These are phyloP conservation scores for Daldinia bambusicola DNA, from an alignment of 495 filamentous ascomycete genomes.

Conservation along the genomic window DNA sequence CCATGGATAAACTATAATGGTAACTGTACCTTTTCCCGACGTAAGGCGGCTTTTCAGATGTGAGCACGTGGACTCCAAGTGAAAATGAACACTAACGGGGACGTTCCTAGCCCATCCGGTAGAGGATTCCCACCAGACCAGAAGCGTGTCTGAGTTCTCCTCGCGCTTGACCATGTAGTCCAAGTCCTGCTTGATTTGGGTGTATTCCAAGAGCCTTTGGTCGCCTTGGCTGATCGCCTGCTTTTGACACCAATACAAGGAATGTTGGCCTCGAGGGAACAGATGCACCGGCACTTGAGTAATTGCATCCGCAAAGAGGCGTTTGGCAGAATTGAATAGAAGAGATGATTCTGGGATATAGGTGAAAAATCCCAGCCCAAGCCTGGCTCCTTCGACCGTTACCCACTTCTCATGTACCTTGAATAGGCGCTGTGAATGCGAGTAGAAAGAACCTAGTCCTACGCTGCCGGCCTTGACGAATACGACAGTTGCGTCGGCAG, in stretches of 20 bases:
- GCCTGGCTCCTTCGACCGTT: slow-evolving; percentile 8
- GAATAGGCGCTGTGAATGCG: neutral
- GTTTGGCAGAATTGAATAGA: slow-evolving; percentile 8
- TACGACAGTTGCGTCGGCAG: neutral
- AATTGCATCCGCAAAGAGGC: slow-evolving; percentile 19
- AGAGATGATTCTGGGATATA: neutral
- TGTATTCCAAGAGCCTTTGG: slow-evolving; percentile 12
- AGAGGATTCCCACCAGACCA: neutral
- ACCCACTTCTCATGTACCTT: slow-evolving; percentile 40
- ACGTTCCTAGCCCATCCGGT: neutral
- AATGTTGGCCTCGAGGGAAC: neutral
- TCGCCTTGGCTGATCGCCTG: slow-evolving; percentile 2
- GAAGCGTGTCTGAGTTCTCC: neutral
- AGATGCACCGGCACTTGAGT: neutral
- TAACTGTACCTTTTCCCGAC: neutral
- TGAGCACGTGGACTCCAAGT: neutral
- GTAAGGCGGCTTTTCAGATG: neutral
- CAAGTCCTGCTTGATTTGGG: neutral
- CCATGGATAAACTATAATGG: neutral
- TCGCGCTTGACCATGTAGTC: neutral
- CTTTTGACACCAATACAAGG: neutral
- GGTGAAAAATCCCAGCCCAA: slow-evolving; percentile 4
- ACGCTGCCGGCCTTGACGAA: neutral
- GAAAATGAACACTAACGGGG: neutral
- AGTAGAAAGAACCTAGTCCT: neutral